Evolutionary conservation across 805 yeast genomes (phyloP), one percentile per base, ranked within the genome.

Genomic region (Saturnispora quitensis): DNA sequence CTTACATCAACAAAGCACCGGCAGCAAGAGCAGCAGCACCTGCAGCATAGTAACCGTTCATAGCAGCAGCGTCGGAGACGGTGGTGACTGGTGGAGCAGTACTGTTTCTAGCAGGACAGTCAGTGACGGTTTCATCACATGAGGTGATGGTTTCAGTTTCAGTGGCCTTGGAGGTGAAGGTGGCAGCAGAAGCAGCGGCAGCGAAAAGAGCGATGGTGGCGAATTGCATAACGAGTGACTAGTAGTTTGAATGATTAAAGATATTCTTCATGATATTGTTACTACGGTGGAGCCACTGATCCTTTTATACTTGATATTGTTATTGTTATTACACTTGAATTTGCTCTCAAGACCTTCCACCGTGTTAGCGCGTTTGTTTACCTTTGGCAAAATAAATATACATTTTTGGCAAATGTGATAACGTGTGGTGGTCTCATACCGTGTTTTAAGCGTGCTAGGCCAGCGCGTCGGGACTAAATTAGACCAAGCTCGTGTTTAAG

Each of bases 181-280:
- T 33, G 46, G 55, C 50, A 40, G 65, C 62, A 24, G 63, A 56
- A 49, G 58, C 61, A 57, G 67, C 70, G 50, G 67, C 60, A 61
- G 73, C 72, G 52, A 58, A 56, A 45, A 68, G 58, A 53, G 70
- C 64, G 62, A 69, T 67, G 60, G 67, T 65, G 60, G 76, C 65
- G 75, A 72, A 73, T 70, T 73, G 75, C 78, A 73, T 73, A 55
- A 53, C 57, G 69, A 60, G 61, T 58, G 67, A 58, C 60, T 53
- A 34, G 58, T 55, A 45, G 53, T 40, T 48, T 22, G 31, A 22
- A 31, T 40, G 25, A 28, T 7, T n/a, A 25, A 18, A 10, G 43
- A 40, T 31, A 31, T 24, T n/a, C 35, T 20, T 27, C 5, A 5
- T 9, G 6, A 10, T 20, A 15, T 5, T 20, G 24, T 5, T 7